phyloP scores from a whole-genome alignment of 305 asterid species.

The Rubia peregrina region DNA sequence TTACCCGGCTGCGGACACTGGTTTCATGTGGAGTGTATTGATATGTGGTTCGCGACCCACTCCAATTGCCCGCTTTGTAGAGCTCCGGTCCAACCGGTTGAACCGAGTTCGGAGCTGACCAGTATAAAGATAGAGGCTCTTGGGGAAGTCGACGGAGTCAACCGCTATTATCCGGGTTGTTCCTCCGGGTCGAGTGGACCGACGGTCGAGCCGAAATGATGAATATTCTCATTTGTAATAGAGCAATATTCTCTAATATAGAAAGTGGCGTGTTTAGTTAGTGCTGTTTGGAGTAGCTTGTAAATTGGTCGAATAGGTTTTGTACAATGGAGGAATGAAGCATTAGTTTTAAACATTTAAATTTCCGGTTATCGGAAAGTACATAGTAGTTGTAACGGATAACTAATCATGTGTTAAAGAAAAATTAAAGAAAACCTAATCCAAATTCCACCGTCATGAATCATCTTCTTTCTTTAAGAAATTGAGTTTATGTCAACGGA shows the following conservation, averaged over 20 bases:
- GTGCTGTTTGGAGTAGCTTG: not conserved
- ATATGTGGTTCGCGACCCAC: constrained; percentile 44
- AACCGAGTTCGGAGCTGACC: not conserved
- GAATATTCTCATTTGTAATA: not conserved
- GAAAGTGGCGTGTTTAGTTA: not conserved
- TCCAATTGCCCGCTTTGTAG: constrained; percentile 47
- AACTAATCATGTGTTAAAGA: too few relatives aligned
- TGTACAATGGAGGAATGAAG: not conserved
- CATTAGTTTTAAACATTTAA: too few relatives aligned
- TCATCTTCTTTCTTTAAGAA: too few relatives aligned
- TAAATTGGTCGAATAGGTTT: not conserved
- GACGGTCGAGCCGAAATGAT: not conserved
- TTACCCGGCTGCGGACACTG: constrained; percentile 42
- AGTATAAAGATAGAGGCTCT: not conserved
- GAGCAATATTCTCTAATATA: not conserved
- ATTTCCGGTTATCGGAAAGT: too few relatives aligned
- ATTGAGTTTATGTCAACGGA: too few relatives aligned
- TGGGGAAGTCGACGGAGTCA: not conserved
- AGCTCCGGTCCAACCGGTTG: constrained; percentile 22
- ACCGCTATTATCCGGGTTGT: not conserved
- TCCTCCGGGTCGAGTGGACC: not conserved
- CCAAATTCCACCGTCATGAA: too few relatives aligned
- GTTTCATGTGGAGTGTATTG: constrained; percentile 41
- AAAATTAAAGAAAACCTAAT: too few relatives aligned
- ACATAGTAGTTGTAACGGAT: too few relatives aligned